A percentile compares a stretch with the other conserved stretches of the same genome.
Evolutionary conservation across 2,329 filamentous ascomycete genomes (phyloP).

Genomic region (Acrocalymma vagum): DNA sequence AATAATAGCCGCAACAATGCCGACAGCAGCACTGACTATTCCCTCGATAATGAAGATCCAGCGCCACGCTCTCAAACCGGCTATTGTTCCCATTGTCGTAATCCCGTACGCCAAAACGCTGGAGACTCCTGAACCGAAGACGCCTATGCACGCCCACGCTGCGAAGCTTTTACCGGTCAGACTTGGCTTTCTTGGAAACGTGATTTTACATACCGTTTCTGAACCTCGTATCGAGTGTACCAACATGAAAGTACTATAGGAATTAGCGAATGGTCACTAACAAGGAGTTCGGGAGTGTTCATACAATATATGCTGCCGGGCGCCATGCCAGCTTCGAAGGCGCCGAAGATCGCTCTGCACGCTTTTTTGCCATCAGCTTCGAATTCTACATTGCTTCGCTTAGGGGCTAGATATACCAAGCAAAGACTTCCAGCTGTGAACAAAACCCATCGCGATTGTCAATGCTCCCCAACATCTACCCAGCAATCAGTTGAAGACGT

Average conservation of each 20-base stretch:
- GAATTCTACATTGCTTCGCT: no score
- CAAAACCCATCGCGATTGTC: constrained; percentile 10
- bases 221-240: constrained; percentile 61
- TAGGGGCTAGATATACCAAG: no score
- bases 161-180: no score
- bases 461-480: no score
- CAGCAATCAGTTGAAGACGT: not conserved
- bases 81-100: constrained; percentile 15
- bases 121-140: constrained; percentile 62
- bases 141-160: constrained; percentile 61
- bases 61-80: constrained; percentile 5
- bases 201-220: no score
- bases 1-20: constrained; percentile 12
- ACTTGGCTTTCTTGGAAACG: no score
- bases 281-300: no score
- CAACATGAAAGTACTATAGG: constrained; percentile 18
- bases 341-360: constrained; percentile 23
- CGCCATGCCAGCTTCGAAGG: constrained; percentile 22
- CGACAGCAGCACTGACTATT: constrained; percentile 14
- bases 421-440: constrained; percentile 8
- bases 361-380: not conserved
- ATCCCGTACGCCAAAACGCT: constrained; percentile 58
- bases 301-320: constrained; percentile 18
- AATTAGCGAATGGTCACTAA: not conserved
- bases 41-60: constrained; percentile 16